Conservation (phyloP, 106 monocot species). For the Vanilla planifolia region DNA sequence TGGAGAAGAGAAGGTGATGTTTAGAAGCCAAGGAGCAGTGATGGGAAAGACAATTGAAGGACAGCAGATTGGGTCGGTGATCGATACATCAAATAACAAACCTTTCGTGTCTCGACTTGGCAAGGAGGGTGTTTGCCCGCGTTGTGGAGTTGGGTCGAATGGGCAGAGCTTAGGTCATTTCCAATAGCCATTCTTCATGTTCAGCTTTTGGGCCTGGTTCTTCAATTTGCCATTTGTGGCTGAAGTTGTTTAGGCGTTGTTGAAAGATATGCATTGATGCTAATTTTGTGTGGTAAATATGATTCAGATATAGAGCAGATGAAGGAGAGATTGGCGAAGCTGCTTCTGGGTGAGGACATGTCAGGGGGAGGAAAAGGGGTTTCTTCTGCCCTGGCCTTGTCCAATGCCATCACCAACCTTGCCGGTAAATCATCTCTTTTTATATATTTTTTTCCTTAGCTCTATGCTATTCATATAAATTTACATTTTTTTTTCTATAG, state of each 20-base stretch:
- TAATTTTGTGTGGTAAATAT: no score
- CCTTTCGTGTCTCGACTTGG: constrained; percentile 22
- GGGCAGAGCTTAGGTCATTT: background rate
- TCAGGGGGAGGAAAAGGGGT: constrained; percentile 34
- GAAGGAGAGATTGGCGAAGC: constrained; percentile 29
- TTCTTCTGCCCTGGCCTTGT: constrained; percentile 29
- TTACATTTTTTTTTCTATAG: no score
- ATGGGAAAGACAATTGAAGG: constrained; percentile 9
- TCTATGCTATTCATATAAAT: no score
- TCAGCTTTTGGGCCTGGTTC: background rate
- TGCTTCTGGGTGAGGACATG: constrained; percentile 35
- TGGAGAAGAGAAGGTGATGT: constrained; percentile 4
- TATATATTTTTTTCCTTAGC: no score
- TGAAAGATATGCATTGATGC: no score
- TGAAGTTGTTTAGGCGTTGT: no score
- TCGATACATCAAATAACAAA: constrained; percentile 10
- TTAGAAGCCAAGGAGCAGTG: constrained; percentile 24
- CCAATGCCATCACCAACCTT: constrained; percentile 35
- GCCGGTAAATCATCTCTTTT: constrained; percentile 11
- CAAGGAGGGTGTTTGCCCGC: constrained; percentile 11
- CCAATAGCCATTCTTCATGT: background rate
- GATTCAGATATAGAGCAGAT: constrained; percentile 16
- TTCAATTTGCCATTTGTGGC: no score
- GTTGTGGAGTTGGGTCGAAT: background rate
- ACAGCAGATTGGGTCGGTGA: constrained; percentile 26